Conservation (phyloP, 148 eudicot species). For the Chenopodium berlandieri region DNA sequence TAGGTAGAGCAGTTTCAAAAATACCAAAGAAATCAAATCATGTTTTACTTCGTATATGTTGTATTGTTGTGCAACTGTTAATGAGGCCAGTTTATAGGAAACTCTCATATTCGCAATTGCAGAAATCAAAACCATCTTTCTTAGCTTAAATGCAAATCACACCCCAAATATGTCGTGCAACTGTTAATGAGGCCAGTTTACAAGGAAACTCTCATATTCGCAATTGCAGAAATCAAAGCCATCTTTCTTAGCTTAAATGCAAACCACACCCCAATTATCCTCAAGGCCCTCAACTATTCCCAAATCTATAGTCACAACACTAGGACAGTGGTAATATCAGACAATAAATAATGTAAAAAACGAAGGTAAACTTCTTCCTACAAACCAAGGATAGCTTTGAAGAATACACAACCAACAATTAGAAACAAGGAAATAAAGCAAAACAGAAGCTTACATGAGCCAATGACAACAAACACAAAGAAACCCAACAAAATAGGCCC, state of each 20-base stretch:
- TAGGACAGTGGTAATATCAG: too few relatives aligned
- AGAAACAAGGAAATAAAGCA: background rate
- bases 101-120: too few relatives aligned
- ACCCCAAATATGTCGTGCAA: background rate
- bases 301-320: background rate
- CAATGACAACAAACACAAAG: slow-evolving; percentile 79
- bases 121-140: too few relatives aligned
- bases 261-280: background rate
- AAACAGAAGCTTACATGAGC: slow-evolving; percentile 62
- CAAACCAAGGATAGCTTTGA: background rate
- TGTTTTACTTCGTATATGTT: too few relatives aligned
- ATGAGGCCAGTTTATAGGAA: too few relatives aligned
- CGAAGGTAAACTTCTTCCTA: background rate
- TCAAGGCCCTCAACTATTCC: background rate
- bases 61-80: too few relatives aligned
- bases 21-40: background rate
- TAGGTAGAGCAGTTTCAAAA: too few relatives aligned
- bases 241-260: background rate
- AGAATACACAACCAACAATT: background rate
- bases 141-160: background rate
- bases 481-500: slow-evolving; percentile 79
- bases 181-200: too few relatives aligned
- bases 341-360: background rate
- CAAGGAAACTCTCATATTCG: too few relatives aligned
- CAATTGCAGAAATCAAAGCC: too few relatives aligned